These are phyloP conservation scores for Leishmania aethiopica DNA, from an alignment of 208 protist species.

Conservation along the genomic window DNA sequence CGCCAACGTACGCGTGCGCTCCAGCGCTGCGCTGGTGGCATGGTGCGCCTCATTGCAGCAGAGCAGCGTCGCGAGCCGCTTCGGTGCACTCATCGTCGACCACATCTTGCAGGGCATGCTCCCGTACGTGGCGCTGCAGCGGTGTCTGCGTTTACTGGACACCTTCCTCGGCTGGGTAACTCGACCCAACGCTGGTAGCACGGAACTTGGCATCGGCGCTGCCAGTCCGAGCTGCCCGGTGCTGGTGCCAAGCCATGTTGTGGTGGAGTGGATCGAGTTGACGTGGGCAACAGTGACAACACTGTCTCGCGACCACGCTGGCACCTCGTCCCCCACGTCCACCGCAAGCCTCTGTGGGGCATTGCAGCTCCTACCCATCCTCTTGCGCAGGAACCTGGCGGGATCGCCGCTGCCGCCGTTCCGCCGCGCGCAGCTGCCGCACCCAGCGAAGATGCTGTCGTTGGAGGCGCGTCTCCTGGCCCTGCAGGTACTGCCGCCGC, in stretches of 20 bases:
- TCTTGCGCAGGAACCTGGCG: conserved; percentile 40
- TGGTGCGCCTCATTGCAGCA: conserved; percentile 33
- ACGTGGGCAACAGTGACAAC: conserved; percentile 24
- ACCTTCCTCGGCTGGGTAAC: conserved; percentile 35
- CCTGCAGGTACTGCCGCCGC: conserved; percentile 38
- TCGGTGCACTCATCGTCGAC: conserved; percentile 43
- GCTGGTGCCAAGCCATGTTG: conserved; percentile 12
- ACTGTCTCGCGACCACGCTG: conserved; percentile 22
- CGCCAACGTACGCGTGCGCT: conserved; percentile 5
- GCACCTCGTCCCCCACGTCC: conserved; percentile 22
- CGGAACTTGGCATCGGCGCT: background rate
- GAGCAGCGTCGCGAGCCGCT: conserved; percentile 21
- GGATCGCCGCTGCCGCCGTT: conserved; percentile 39
- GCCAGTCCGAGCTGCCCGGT: conserved; percentile 4
- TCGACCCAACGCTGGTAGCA: conserved; percentile 18
- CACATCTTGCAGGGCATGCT: conserved; percentile 45
- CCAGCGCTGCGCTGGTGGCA: conserved; percentile 13
- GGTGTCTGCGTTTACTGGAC: conserved; percentile 49
- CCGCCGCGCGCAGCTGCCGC: conserved; percentile 50
- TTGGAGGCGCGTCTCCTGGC: conserved; percentile 43
- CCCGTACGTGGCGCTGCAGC: conserved; percentile 41
- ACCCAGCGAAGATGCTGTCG: conserved; percentile 45
- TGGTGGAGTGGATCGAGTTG: conserved; percentile 24
- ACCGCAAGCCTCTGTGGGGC: conserved; percentile 34
- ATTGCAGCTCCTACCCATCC: conserved; percentile 52